Conservation (phyloP, 495 filamentous ascomycete genomes). For the Endocarpon pusillum region DNA sequence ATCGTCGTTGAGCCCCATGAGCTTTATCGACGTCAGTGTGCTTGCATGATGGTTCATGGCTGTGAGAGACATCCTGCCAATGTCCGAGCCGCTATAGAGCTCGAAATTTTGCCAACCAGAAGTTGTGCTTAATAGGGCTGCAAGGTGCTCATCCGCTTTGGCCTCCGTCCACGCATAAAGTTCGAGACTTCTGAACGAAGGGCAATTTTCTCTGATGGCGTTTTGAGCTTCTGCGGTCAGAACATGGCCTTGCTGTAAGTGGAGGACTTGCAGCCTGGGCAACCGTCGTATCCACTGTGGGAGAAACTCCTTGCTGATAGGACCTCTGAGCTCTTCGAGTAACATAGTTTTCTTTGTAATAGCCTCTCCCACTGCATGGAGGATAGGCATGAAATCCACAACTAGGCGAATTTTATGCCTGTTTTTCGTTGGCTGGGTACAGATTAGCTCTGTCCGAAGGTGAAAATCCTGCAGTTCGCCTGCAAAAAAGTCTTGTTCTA, state of each 20-base stretch:
- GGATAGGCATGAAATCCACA: constrained; percentile 12
- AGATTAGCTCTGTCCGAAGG: background rate
- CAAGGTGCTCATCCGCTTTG: background rate
- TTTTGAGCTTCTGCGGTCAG: constrained; percentile 33
- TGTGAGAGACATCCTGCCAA: constrained; percentile 36
- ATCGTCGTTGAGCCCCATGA: constrained; percentile 30
- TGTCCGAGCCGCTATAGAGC: constrained; percentile 30
- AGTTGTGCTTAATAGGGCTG: constrained; percentile 1
- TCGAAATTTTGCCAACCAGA: constrained; percentile 33
- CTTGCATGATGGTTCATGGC: constrained; percentile 39
- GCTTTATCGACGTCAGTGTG: constrained; percentile 37
- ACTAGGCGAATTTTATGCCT: background rate
- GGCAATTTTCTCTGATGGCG: constrained; percentile 40
- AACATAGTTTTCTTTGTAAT: constrained; percentile 30
- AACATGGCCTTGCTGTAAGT: constrained; percentile 38
- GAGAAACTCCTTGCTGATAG: constrained; percentile 17
- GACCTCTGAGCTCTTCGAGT: constrained; percentile 33
- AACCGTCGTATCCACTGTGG: constrained; percentile 27
- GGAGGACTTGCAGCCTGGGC: constrained; percentile 29
- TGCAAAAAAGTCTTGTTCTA: constrained; percentile 31
- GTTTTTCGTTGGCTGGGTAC: constrained; percentile 3
- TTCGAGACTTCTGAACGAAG: constrained; percentile 39
- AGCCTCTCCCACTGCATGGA: constrained; percentile 25
- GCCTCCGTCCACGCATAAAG: constrained; percentile 33
- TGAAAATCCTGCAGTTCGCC: constrained; percentile 24